Conservation (phyloP, 495 filamentous ascomycete species). For the Hyphodiscus hymeniophilus region DNA sequence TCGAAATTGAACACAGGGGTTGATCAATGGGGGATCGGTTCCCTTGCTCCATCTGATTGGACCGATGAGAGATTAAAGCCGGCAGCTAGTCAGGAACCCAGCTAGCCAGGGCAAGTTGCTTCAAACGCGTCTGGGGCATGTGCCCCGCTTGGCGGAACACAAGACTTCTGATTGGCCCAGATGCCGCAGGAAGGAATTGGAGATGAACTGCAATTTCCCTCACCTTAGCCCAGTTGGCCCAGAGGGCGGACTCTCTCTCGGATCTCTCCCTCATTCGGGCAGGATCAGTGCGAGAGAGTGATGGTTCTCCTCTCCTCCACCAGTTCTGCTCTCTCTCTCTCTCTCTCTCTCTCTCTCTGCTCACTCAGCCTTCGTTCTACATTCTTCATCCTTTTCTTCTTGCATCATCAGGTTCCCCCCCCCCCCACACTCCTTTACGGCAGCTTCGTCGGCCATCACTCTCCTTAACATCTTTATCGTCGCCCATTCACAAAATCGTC, state of each 20-base stretch:
- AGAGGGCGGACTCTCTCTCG: background rate
- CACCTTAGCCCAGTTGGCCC: background rate
- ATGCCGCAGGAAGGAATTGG: background rate
- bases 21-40: too few species aligned
- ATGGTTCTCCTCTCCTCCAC: background rate
- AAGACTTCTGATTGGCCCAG: background rate
- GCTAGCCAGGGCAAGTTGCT: too few species aligned
- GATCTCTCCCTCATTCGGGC: background rate
- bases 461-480: background rate
- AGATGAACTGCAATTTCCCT: constrained; percentile 1
- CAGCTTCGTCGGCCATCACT: background rate
- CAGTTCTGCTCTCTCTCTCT: background rate
- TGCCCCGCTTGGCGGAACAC: background rate
- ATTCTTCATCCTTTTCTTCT: background rate
- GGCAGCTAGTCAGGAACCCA: background rate
- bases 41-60: too few species aligned
- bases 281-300: too few species aligned
- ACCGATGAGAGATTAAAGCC: too few species aligned
- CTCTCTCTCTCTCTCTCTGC: background rate
- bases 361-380: background rate
- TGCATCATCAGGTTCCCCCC: background rate
- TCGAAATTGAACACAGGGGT: too few species aligned
- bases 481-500: background rate
- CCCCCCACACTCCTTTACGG: background rate
- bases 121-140: background rate